phyloP scores from a whole-genome alignment of 75 land plant genomes.

The Pinus tabuliformis region DNA sequence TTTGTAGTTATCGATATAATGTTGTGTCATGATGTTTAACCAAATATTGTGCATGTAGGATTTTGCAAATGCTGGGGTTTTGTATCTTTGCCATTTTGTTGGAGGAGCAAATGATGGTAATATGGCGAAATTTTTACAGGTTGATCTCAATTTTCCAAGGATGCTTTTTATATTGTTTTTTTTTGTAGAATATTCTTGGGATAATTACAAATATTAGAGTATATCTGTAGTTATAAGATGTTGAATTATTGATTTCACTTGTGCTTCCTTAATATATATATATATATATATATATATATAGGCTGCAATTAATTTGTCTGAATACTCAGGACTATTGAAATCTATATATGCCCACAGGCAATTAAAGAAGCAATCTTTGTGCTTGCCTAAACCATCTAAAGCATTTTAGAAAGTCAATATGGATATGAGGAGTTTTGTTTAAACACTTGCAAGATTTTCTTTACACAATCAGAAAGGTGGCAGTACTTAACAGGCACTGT shows the following conservation, averaged over 20 bases:
- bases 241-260: constrained; percentile 1
- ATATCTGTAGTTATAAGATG: not conserved
- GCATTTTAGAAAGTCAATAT: not conserved
- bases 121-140: constrained; percentile 1
- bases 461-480: not conserved
- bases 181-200: not conserved
- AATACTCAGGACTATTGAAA: too few species aligned
- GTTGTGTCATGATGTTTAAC: constrained; percentile 1
- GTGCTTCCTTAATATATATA: not conserved
- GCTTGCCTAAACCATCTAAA: not conserved
- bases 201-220: not conserved
- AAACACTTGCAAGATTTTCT: not conserved
- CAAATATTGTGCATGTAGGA: not conserved
- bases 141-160: not conserved
- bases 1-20: not conserved
- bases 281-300: too few species aligned
- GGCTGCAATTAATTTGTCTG: too few species aligned
- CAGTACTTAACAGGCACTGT: not conserved
- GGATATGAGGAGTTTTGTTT: not conserved
- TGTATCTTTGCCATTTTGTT: constrained; percentile 9
- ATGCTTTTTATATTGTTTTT: not conserved
- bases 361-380: too few species aligned
- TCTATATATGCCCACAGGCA: too few species aligned
- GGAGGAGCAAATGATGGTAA: constrained; percentile 1
- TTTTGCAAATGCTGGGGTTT: constrained; percentile 1